Evolutionary conservation across 164 flowering plant genomes (phyloP).

Genomic region (Tetrastigma voinierianum): DNA sequence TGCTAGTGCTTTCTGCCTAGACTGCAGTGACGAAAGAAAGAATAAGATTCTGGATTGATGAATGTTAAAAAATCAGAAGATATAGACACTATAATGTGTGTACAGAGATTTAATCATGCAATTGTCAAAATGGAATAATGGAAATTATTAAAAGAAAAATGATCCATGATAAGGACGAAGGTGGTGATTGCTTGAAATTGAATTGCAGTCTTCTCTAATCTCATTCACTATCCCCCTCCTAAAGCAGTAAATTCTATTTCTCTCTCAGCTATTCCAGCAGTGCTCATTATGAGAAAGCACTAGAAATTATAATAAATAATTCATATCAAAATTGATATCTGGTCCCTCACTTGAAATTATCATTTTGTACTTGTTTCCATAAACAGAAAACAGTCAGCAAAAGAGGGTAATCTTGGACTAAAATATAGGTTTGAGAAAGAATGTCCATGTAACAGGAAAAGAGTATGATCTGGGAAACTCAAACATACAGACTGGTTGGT

Average conservation of each 20-base stretch:
- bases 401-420: no score
- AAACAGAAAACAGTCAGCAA: no score
- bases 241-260: not conserved
- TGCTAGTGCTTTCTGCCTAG: slow-evolving; percentile 47
- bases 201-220: not conserved
- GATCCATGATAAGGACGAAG: not conserved
- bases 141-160: not conserved
- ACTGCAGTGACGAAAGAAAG: slow-evolving; percentile 22
- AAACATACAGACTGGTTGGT: slow-evolving; percentile 49
- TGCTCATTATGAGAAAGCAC: not conserved
- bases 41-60: not conserved
- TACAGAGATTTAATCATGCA: not conserved
- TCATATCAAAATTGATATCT: no score
- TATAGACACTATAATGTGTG: not conserved
- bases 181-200: not conserved
- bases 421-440: not conserved
- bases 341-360: no score
- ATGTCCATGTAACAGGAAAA: not conserved
- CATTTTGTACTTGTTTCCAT: no score
- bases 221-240: not conserved
- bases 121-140: not conserved
- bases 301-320: not conserved
- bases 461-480: not conserved
- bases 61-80: not conserved
- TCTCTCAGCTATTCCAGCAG: not conserved